Evolutionary conservation across 306 rosid species (phyloP).

Genomic region (Sphenostylis stenocarpa): DNA sequence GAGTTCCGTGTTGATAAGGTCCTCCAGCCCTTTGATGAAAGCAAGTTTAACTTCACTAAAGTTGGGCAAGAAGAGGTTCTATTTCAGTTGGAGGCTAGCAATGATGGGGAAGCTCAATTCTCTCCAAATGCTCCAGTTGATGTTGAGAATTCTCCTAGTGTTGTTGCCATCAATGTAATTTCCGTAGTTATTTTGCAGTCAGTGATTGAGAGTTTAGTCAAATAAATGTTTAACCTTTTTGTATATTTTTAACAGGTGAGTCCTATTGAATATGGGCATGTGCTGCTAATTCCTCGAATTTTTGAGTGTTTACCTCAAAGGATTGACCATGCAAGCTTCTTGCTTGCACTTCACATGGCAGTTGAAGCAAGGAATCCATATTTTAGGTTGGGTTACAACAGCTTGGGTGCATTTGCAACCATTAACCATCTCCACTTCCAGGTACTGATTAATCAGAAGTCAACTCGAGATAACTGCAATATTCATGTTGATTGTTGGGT

Average conservation of each 20-base stretch:
- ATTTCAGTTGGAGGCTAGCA: conserved; percentile 76
- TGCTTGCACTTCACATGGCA: conserved; percentile 93
- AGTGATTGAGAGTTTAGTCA: background rate
- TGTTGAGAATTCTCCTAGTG: conserved; percentile 71
- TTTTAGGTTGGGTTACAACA: conserved; percentile 94
- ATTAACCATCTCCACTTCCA: conserved; percentile 99
- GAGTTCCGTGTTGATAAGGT: conserved; percentile 95
- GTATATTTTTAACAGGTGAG: conserved; percentile 67
- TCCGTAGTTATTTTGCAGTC: background rate
- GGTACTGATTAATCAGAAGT: conserved; percentile 39
- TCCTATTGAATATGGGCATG: conserved; percentile 98
- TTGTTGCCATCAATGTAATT: conserved; percentile 89
- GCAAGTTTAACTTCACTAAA: conserved; percentile 92
- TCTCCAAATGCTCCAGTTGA: conserved; percentile 67
- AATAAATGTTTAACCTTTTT: background rate
- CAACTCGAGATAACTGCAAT: background rate
- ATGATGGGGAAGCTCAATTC: conserved; percentile 67
- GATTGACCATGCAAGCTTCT: conserved; percentile 77
- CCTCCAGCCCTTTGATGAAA: conserved; percentile 92
- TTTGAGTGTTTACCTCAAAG: conserved; percentile 79
- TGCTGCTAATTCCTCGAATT: conserved; percentile 86
- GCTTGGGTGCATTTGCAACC: conserved; percentile 98
- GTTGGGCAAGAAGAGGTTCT: conserved; percentile 97
- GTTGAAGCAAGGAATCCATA: conserved; percentile 75
- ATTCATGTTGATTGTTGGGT: background rate